Percentiles rank a stretch among this genome's conserved stretches.
These are phyloP conservation scores for Zygoascus biomembranicola DNA, from an alignment of 805 yeast species.

Conservation along the genomic window DNA sequence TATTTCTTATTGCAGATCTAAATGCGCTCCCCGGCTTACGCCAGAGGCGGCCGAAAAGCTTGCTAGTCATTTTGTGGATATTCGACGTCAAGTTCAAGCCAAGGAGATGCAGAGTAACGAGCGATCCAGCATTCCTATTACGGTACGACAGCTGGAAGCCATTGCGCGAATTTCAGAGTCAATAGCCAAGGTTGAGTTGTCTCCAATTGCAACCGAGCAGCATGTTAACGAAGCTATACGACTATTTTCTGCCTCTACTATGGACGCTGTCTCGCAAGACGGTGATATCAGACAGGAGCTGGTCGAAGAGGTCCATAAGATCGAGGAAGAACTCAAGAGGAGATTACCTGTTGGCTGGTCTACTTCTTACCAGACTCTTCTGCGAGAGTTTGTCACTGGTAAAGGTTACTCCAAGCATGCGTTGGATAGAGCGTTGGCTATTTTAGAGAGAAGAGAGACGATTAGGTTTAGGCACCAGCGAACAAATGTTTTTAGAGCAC, in stretches of 20 bases:
- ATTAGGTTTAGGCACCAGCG: conserved; percentile 84
- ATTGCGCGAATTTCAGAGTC: conserved; percentile 93
- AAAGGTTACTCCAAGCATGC: conserved; percentile 55
- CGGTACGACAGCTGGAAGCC: conserved; percentile 96
- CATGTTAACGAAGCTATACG: conserved; percentile 96
- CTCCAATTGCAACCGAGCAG: conserved; percentile 75
- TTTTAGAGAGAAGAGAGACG: conserved; percentile 79
- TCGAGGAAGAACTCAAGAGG: conserved; percentile 79
- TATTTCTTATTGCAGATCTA: conserved; percentile 79
- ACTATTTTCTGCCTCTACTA: conserved; percentile 90
- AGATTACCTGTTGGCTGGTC: conserved; percentile 96
- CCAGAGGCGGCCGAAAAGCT: conserved; percentile 84
- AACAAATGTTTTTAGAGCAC: conserved; percentile 67
- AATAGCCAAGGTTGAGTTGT: conserved; percentile 74
- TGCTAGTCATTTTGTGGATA: conserved; percentile 86
- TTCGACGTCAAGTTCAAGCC: conserved; percentile 72
- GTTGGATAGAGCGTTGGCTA: conserved; percentile 71
- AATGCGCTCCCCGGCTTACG: conserved; percentile 88
- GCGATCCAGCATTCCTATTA: conserved; percentile 92
- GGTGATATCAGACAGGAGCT: conserved; percentile 49
- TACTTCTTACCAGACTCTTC: conserved; percentile 74
- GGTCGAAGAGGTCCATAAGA: conserved; percentile 62
- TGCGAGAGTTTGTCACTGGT: conserved; percentile 55
- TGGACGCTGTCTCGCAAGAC: conserved; percentile 81
- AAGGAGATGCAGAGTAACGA: conserved; percentile 77